Evolutionary conservation across 305 asterid species (phyloP), one percentile per base, ranked within the genome.

Genomic region (Fraxinus sp.): DNA sequence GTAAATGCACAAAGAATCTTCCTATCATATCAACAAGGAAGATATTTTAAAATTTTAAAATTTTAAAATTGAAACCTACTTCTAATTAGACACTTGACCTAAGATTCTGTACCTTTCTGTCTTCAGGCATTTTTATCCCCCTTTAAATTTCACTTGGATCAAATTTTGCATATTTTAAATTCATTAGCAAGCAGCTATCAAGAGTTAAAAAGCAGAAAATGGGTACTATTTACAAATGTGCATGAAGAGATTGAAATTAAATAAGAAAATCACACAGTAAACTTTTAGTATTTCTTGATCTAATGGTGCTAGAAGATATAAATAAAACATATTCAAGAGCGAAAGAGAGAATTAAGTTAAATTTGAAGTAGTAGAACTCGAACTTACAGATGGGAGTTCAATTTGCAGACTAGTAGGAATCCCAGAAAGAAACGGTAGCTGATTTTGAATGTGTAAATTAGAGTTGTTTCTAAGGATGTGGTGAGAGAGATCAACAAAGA

Each of bases 341-440:
- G 37, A 13, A 16, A 70, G 75, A 13, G 13, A 13, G 18, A 70
- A 70, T 14, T 14, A 70, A 70, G 10, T 28, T 66, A 66, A 70
- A 70, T 70, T 28, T 70, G 20, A 46, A 46, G 20, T 20, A 20
- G 37, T 4, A 68, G 74, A 68, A 28, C 39, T 70, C 75, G 16
- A 70, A 77, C 78, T 66, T 41, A 77, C 81, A 39, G 68, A 76
- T 68, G 72, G 11, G 66, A 82, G 57, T 73, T 22, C 26, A 46
- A 37, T 35, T 74, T 74, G 55, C 26, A 37, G 78, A 81, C 82
- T 79, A 71, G 74, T 32, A 55, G 80, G 33, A 78, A 86, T 14
- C 79, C 79, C 81, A 77, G 66, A 80, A 49, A 68, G 73, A 79
- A 66, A 24, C 30, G 73, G 6, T 22, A 26, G 73, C 84, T 3